phyloP scores from a whole-genome alignment of 306 rosid species.

The Myrica gale region DNA sequence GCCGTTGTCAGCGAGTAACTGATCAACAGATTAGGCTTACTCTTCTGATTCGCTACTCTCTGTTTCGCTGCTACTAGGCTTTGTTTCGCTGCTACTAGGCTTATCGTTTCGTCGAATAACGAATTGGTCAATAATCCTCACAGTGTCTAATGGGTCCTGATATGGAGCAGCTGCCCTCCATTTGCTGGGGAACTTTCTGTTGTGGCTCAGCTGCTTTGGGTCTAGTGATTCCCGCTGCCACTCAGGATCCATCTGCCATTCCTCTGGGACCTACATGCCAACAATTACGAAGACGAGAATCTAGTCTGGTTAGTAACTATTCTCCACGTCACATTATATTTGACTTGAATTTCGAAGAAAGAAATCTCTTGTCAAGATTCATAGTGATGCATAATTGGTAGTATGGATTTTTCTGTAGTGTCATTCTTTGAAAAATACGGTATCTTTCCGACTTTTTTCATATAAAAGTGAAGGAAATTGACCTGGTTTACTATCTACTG shows the following conservation, averaged over 20 bases:
- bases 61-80: not conserved
- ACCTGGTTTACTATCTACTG: no score
- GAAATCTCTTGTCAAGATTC: no score
- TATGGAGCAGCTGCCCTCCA: slow-evolving; percentile 58
- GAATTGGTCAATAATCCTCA: slow-evolving; percentile 80
- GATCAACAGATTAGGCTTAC: slow-evolving; percentile 50
- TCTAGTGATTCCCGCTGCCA: slow-evolving; percentile 38
- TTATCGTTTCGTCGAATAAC: slow-evolving; percentile 47
- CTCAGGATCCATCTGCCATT: slow-evolving; percentile 50
- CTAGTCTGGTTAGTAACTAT: not conserved
- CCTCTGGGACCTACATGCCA: slow-evolving; percentile 45
- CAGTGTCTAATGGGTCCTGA: slow-evolving; percentile 71
- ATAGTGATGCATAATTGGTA: no score
- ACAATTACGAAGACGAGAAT: no score
- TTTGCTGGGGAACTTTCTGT: slow-evolving; percentile 44
- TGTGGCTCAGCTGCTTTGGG: slow-evolving; percentile 35
- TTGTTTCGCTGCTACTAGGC: not conserved
- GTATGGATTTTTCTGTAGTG: no score
- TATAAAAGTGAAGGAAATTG: no score
- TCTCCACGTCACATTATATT: not conserved
- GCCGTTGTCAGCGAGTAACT: not conserved
- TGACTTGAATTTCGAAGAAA: no score
- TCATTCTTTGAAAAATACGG: no score
- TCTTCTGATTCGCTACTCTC: slow-evolving; percentile 7
- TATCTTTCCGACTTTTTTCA: no score